Conservation (phyloP, 1,284 basidiomycete species). For the Cryptococcus hybrid region DNA sequence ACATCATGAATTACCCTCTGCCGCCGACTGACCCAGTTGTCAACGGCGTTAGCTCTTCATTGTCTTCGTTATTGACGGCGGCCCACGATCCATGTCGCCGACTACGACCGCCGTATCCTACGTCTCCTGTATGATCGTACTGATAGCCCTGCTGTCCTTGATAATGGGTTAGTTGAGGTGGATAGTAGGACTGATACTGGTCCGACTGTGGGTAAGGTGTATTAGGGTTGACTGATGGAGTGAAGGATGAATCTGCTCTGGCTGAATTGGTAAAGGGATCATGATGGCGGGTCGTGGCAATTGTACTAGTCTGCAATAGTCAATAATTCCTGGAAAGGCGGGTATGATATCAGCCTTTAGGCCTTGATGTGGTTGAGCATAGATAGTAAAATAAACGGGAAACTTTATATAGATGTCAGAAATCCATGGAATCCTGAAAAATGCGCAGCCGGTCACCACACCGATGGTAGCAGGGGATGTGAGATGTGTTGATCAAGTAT, state of each 20-base stretch:
- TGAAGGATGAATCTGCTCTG: neutral
- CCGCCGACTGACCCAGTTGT: conserved; percentile 13
- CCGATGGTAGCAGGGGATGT: too few species aligned
- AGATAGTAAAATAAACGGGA: too few species aligned
- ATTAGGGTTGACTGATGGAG: too few species aligned
- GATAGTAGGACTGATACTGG: neutral
- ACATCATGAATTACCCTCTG: neutral
- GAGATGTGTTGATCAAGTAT: too few species aligned
- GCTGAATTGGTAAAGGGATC: neutral
- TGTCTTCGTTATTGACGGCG: conserved; percentile 21
- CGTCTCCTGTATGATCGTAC: conserved; percentile 9
- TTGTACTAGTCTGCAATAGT: neutral
- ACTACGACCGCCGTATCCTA: conserved; percentile 12
- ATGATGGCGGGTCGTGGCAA: neutral
- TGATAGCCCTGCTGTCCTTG: neutral
- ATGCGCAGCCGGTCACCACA: too few species aligned
- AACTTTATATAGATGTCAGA: too few species aligned
- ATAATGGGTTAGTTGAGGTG: neutral
- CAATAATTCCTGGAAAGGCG: too few species aligned
- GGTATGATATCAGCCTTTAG: too few species aligned
- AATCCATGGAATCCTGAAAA: too few species aligned
- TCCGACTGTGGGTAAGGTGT: neutral
- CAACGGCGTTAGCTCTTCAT: conserved; percentile 26
- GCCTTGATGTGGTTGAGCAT: too few species aligned
- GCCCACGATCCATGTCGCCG: conserved; percentile 13